phyloP scores from a whole-genome alignment of 192 early-diverging fungal species.

The Linnemannia exigua region DNA sequence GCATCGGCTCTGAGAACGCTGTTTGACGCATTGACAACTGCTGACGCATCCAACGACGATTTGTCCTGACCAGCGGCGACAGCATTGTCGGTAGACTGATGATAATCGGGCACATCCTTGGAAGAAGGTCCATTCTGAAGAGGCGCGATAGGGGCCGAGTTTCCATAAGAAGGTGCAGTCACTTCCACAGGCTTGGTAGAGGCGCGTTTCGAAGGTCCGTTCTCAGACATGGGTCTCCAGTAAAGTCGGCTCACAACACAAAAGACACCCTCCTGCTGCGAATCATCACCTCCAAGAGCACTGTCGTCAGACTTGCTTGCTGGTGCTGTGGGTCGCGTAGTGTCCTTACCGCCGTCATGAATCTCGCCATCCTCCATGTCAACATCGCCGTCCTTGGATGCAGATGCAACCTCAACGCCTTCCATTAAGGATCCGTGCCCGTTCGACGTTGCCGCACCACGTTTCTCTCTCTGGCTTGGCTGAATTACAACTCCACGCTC shows the following conservation, averaged over 20 bases:
- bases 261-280: conserved; percentile 51
- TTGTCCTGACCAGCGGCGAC: not conserved
- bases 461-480: conserved; percentile 28
- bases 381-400: conserved; percentile 5
- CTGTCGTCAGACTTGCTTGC: not conserved
- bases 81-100: not conserved
- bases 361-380: conserved; percentile 6
- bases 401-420: conserved; percentile 20
- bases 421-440: conserved; percentile 24
- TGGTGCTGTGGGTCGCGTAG: not conserved
- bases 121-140: not conserved
- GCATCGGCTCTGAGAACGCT: not conserved
- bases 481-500: conserved; percentile 55
- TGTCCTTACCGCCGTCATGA: not conserved
- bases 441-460: not conserved
- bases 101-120: not conserved
- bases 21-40: not conserved
- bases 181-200: not conserved
- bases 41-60: not conserved
- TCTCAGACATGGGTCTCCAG: conserved; percentile 44
- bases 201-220: not conserved
- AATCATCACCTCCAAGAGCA: not conserved
- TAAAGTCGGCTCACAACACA: conserved; percentile 53
- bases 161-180: not conserved
- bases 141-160: not conserved